A percentile compares a stretch with the other conserved stretches of the same genome.
phyloP scores from a whole-genome alignment of 345 rosid species.

The Melastoma malabathricum region DNA sequence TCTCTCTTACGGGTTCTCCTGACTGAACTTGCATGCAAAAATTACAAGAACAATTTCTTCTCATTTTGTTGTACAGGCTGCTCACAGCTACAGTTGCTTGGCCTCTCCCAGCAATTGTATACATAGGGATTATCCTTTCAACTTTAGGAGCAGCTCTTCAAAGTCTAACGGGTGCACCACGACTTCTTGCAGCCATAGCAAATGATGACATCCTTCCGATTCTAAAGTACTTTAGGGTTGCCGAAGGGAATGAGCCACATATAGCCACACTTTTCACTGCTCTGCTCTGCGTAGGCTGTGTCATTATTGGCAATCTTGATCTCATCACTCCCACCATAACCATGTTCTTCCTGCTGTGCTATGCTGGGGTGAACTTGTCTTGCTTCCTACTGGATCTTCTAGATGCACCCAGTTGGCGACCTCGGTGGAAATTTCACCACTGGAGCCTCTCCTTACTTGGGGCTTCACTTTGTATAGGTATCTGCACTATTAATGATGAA shows the following conservation, averaged over 20 bases:
- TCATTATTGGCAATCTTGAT: conserved; percentile 90
- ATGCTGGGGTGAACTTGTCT: conserved; percentile 93
- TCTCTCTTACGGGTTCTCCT: no score
- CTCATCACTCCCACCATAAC: conserved; percentile 94
- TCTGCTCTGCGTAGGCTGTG: conserved; percentile 75
- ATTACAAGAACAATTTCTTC: not conserved
- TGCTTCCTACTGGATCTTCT: conserved; percentile 99
- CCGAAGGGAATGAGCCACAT: conserved; percentile 79
- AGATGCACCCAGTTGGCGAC: conserved; percentile 99
- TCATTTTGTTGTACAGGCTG: conserved; percentile 35
- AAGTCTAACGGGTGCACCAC: conserved; percentile 95
- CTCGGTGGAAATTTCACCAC: conserved; percentile 98
- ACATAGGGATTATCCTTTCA: conserved; percentile 89
- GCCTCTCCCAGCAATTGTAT: conserved; percentile 80
- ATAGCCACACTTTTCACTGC: conserved; percentile 91
- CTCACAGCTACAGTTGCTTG: conserved; percentile 94
- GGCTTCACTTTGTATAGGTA: conserved; percentile 80
- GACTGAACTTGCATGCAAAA: no score
- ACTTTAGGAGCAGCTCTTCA: conserved; percentile 99
- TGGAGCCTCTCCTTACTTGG: conserved; percentile 98
- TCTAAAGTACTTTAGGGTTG: conserved; percentile 89
- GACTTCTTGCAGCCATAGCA: conserved; percentile 98
- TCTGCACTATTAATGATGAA: not conserved
- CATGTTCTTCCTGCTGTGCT: conserved; percentile 95
- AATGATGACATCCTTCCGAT: conserved; percentile 97